These are phyloP conservation scores for Fusarium pseudonygamai DNA, from an alignment of 2,329 filamentous ascomycete genomes.

Conservation along the genomic window DNA sequence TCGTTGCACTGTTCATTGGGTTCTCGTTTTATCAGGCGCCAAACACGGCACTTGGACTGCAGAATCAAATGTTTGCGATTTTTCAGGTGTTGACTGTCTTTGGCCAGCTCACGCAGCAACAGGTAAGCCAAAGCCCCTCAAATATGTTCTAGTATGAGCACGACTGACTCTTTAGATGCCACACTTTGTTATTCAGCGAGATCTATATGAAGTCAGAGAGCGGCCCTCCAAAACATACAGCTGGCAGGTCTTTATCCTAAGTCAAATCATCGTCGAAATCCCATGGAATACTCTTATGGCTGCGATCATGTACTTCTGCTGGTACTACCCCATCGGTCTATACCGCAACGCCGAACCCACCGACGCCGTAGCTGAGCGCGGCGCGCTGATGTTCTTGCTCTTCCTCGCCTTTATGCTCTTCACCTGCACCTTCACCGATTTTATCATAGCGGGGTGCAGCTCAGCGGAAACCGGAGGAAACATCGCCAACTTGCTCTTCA, in stretches of 20 bases:
- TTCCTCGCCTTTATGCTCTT: conserved; percentile 72
- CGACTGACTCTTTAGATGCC: conserved; percentile 59
- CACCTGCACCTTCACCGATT: conserved; percentile 71
- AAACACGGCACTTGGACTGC: conserved; percentile 69
- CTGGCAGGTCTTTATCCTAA: conserved; percentile 73
- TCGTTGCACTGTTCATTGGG: conserved; percentile 55
- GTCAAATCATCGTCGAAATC: conserved; percentile 74
- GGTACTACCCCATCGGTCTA: conserved; percentile 76
- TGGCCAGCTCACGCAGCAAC: conserved; percentile 67
- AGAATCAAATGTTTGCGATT: conserved; percentile 76
- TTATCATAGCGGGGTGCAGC: conserved; percentile 71
- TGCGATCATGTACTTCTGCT: conserved; percentile 71
- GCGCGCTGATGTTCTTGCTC: conserved; percentile 71
- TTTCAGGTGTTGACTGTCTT: conserved; percentile 75
- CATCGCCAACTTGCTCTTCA: conserved; percentile 72
- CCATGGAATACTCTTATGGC: conserved; percentile 74
- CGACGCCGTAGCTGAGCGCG: conserved; percentile 61
- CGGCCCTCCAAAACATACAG: conserved; percentile 73
- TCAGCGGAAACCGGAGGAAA: conserved; percentile 74
- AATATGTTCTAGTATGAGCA: fast-evolving
- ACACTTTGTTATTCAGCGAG: conserved; percentile 73
- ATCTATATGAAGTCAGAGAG: conserved; percentile 74
- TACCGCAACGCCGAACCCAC: conserved; percentile 66
- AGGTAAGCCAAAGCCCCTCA: fast-evolving
- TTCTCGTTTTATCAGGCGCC: conserved; percentile 72